phyloP scores from a whole-genome alignment of 257 asterid genomes.

The Verbena officinalis region DNA sequence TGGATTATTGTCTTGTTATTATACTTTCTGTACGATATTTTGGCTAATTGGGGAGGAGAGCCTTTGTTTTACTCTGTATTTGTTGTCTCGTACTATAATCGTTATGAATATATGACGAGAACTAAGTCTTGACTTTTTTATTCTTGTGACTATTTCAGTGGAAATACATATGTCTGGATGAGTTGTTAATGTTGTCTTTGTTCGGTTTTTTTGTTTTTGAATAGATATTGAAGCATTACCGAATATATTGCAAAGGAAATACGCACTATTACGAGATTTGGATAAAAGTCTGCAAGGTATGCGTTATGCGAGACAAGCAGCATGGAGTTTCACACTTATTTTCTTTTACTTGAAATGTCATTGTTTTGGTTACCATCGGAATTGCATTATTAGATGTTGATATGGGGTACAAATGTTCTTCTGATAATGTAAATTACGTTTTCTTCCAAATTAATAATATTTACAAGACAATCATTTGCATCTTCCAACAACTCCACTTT shows the following conservation, averaged over 20 bases:
- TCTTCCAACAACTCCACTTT: not conserved
- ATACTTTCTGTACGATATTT: too few species aligned
- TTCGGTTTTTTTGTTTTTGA: conserved; percentile 12
- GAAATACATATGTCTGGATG: not conserved
- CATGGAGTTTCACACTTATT: not conserved
- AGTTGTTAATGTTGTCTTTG: conserved; percentile 21
- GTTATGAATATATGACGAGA: not conserved
- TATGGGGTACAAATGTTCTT: not conserved
- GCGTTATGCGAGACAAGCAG: not conserved
- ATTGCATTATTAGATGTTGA: not conserved
- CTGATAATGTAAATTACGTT: not conserved
- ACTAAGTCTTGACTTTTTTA: not conserved
- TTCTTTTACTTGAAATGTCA: conserved; percentile 14
- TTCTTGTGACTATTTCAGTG: conserved; percentile 1
- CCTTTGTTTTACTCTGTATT: not conserved
- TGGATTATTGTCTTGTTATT: not conserved
- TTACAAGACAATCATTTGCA: not conserved
- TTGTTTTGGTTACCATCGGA: not conserved
- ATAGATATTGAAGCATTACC: conserved; percentile 93
- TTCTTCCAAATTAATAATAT: not conserved
- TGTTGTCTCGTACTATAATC: not conserved
- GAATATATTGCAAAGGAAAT: conserved; percentile 74
- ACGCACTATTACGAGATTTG: conserved; percentile 76
- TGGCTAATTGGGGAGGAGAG: conserved; percentile 6
- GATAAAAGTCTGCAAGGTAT: conserved; percentile 92